Base-by-base conservation (phyloP, 768 basidiomycete species). In the Strobilomyces dryophilus region DNA sequence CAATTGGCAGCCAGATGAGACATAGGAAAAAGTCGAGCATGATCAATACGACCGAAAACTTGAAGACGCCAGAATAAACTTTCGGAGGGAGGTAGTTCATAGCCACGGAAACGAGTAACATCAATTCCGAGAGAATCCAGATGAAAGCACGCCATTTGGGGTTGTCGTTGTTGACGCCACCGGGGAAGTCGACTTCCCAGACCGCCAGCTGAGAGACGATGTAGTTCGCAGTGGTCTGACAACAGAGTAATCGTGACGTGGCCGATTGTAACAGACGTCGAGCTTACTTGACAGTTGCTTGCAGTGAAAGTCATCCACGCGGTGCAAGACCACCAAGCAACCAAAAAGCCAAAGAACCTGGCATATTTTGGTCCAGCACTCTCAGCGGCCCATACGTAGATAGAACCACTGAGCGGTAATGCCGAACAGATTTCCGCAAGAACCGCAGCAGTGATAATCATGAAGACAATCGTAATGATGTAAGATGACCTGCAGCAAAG, bases 251-350 rank as follows among this genome's bases (percentile, higher is more conserved):
- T 18, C 32, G 32, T 21, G 15, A 26, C 52, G n/a, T 24, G 34
- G 8, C 15, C 10, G 27, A 7, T 15, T 5, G 11, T 32, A 35
- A 52, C 27, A 24, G 41, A 45, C 44, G 1, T 54, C 17, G 11
- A 15, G 27, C 79, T 34, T 42, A 87, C 92, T 74, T 93, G 91
- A 53, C 89, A 92, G 64, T 92, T 94, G 26, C 87, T 82, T 9
- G 93, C 93, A 37, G 84, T 78, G 61, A 94, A 95, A 0, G 93
- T 95, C 81, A 92, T 92, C 93, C 93, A 95, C n/a, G 92, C 93
- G 1, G 92, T 93, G 53, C 85, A 86, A 14, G 89, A 77, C 92
- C 92, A 95, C 88, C 89, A 95, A 29, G 92, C 92, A 15, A 94
- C 92, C 51, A 92, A 68, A 72, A 94, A 92, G 1, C 91, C 92